Conservation (phyloP, 176 grass and related monocot genomes). For the Zizania latifolia region DNA sequence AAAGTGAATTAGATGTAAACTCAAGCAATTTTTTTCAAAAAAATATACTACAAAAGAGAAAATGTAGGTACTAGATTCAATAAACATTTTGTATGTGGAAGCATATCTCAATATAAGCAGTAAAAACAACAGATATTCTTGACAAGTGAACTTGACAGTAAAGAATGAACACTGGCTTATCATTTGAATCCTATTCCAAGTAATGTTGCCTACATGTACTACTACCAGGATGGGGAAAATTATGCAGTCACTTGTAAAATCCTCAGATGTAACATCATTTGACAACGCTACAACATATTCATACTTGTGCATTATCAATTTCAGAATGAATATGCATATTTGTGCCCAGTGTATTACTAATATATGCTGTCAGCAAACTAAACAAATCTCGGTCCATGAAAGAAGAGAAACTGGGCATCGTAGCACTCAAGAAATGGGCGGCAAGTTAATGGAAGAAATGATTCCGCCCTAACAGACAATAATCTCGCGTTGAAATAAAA, state of each 20-base stretch:
- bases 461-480: background rate
- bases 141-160: background rate
- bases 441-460: background rate
- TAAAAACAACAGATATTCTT: slow-evolving; percentile 11
- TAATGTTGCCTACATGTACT: too few relatives aligned
- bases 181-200: too few relatives aligned
- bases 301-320: too few relatives aligned
- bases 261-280: too few relatives aligned
- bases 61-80: background rate
- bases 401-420: background rate
- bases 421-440: background rate
- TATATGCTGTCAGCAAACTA: too few relatives aligned
- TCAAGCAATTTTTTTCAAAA: slow-evolving; percentile 4
- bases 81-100: background rate
- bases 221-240: too few relatives aligned
- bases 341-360: too few relatives aligned
- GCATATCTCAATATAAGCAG: background rate
- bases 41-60: background rate
- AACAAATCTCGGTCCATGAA: background rate
- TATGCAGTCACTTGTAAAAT: too few relatives aligned
- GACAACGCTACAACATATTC: too few relatives aligned
- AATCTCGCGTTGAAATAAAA: too few relatives aligned
- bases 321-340: too few relatives aligned
- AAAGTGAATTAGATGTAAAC: slow-evolving; percentile 22
- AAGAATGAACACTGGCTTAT: too few relatives aligned